phyloP scores from a whole-genome alignment of 805 yeast species.

The Millerago galiae region DNA sequence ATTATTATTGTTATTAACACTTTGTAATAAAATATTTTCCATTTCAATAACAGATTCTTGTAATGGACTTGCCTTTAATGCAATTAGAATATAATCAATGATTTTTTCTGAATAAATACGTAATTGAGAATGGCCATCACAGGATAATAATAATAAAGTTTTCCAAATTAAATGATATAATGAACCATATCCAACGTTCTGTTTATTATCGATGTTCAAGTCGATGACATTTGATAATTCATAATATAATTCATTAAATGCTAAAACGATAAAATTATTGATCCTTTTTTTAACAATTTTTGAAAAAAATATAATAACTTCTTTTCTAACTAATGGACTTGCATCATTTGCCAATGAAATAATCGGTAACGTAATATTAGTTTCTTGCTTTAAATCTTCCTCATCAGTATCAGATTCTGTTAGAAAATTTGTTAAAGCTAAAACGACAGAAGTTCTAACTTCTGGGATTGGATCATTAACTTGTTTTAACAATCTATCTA shows the following conservation, averaged over 20 bases:
- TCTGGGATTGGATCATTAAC: conserved; percentile 92
- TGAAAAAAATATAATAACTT: conserved; percentile 71
- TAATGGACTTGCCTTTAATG: conserved; percentile 50
- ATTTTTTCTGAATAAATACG: conserved; percentile 63
- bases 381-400: conserved; percentile 54
- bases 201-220: conserved; percentile 49
- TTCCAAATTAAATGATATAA: conserved; percentile 86
- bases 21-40: conserved; percentile 56
- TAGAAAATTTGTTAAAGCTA: conserved; percentile 65
- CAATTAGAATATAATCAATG: conserved; percentile 64
- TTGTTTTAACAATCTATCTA: conserved; percentile 48
- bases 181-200: conserved; percentile 80
- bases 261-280: conserved; percentile 76
- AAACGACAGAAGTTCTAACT: conserved; percentile 77
- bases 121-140: conserved; percentile 85
- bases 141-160: conserved; percentile 67
- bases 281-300: conserved; percentile 63
- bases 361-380: conserved; percentile 61
- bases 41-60: conserved; percentile 58
- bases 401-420: conserved; percentile 37
- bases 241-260: conserved; percentile 77
- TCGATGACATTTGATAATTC: conserved; percentile 44
- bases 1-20: conserved; percentile 23
- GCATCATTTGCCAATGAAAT: conserved; percentile 76
- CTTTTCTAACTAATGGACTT: conserved; percentile 82